Evolutionary conservation across 257 asterid genomes (phyloP), one percentile per base, ranked within the genome.

Genomic region (Plantago major): DNA sequence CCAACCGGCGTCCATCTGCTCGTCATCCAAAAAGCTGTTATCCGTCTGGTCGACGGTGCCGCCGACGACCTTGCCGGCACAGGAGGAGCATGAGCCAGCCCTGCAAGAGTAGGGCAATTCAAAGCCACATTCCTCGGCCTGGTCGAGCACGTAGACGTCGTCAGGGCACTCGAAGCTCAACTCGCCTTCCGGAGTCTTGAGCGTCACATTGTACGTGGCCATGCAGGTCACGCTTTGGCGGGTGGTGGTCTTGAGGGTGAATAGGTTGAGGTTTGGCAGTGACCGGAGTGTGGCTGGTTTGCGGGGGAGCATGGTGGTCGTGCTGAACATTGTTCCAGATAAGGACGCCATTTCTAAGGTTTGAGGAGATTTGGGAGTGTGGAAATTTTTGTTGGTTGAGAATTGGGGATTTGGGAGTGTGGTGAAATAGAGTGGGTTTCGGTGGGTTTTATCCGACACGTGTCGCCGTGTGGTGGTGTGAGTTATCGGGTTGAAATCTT

Each of bases 71-170:
- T 85, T 87, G 0, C 93, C 96, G 42, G 86, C 87, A 75, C 96
- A 90, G 10, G 89, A 75, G 59, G 96, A 90, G 80, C 97, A 90
- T 0, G 97, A 77, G 0, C 96, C 96, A 8, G 96, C 87, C 59
- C 97, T 83, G 90, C 97, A 90, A 0, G 96, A 87, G 88, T 73
- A 87, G 0, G 97, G 96, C 42, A 85, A 71, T 0, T 87, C 97
- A 2, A 64, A 5, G 0, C 90, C 97, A 1, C 1, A 3, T 17
- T 90, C 90, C 76, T 90, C 97, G 16, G 90, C 92, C 22, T 48
- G 56, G 69, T 90, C 97, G 1, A 90, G 83, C 67, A 90, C 69
- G 96, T 79, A 82, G 0, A 9, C 64, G 55, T 87, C 93, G 38
- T 71, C 79, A 0, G 70, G 62, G 77, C 88, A 76, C 0, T 70